Percentiles rank a stretch among this genome's conserved stretches.
phyloP scores from a whole-genome alignment of 495 filamentous ascomycete genomes.

The Jackrogersella minutella region DNA sequence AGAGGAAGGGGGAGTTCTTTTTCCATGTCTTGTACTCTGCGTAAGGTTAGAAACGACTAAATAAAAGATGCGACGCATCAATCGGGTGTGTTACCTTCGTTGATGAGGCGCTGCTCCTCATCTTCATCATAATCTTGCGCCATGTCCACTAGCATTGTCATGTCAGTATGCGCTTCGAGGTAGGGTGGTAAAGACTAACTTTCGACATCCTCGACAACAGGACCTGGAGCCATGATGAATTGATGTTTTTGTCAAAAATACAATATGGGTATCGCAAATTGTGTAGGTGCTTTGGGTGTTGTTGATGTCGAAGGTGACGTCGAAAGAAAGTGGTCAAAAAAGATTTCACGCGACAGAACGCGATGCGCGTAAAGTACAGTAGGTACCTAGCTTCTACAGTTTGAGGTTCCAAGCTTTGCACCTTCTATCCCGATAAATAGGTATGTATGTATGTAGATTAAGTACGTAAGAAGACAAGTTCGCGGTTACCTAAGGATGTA shows the following conservation, averaged over 20 bases:
- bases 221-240: conserved; percentile 53
- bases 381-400: neutral
- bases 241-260: neutral
- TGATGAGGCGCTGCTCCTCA: conserved; percentile 81
- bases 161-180: conserved; percentile 21
- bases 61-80: neutral
- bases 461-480: neutral
- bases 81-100: conserved; percentile 71
- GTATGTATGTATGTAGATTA: neutral
- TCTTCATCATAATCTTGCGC: conserved; percentile 76
- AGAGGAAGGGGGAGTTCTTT: conserved; percentile 98
- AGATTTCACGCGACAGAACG: conserved; percentile 28
- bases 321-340: neutral
- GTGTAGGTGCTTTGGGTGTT: neutral
- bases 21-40: conserved; percentile 99
- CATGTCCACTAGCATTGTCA: conserved; percentile 54
- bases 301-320: neutral
- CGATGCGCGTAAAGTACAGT: conserved; percentile 45
- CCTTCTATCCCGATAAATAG: neutral
- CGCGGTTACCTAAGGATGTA: neutral
- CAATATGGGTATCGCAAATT: neutral
- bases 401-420: neutral
- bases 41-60: conserved; percentile 24
- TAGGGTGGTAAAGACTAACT: conserved; percentile 45
- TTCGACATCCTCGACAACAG: conserved; percentile 62